phyloP scores from a whole-genome alignment of 495 filamentous ascomycete species.

The Cercophora scortea region DNA sequence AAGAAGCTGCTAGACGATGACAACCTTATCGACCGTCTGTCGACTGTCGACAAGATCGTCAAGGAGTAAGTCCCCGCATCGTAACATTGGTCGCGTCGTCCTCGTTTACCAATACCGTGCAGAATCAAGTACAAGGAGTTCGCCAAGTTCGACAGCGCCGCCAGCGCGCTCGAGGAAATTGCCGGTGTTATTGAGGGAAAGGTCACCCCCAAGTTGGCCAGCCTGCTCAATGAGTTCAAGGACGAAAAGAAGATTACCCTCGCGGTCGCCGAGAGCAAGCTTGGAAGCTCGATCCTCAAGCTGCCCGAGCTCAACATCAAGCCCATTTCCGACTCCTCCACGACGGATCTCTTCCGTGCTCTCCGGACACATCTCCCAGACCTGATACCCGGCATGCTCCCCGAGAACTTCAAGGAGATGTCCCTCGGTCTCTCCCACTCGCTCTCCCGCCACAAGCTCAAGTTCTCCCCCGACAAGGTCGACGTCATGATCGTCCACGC shows the following conservation, averaged over 20 bases:
- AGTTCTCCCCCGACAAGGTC: conserved; percentile 98
- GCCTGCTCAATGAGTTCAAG: conserved; percentile 81
- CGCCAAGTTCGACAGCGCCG: conserved; percentile 90
- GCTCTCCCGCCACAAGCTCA: conserved; percentile 94
- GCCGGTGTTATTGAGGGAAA: conserved; percentile 84
- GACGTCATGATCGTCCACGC: conserved; percentile 99
- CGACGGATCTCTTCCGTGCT: conserved; percentile 81
- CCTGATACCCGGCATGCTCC: conserved; percentile 80
- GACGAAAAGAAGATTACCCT: conserved; percentile 96
- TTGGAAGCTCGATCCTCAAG: conserved; percentile 88
- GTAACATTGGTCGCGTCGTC: background rate
- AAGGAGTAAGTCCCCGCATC: conserved; percentile 58
- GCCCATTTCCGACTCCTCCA: conserved; percentile 78
- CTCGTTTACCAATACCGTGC: conserved; percentile 8
- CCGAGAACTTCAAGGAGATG: conserved; percentile 85
- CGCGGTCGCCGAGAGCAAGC: conserved; percentile 89
- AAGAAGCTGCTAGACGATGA: conserved; percentile 92
- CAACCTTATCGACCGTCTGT: conserved; percentile 62
- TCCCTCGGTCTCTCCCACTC: conserved; percentile 93
- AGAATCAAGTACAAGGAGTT: conserved; percentile 96
- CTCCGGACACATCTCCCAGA: conserved; percentile 86
- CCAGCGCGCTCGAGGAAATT: conserved; percentile 78
- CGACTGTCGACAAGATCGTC: conserved; percentile 75
- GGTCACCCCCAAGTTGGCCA: conserved; percentile 82
- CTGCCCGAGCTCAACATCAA: conserved; percentile 79